Conservation (phyloP, 2,329 filamentous ascomycete species). For the Ophiostoma australiae region DNA sequence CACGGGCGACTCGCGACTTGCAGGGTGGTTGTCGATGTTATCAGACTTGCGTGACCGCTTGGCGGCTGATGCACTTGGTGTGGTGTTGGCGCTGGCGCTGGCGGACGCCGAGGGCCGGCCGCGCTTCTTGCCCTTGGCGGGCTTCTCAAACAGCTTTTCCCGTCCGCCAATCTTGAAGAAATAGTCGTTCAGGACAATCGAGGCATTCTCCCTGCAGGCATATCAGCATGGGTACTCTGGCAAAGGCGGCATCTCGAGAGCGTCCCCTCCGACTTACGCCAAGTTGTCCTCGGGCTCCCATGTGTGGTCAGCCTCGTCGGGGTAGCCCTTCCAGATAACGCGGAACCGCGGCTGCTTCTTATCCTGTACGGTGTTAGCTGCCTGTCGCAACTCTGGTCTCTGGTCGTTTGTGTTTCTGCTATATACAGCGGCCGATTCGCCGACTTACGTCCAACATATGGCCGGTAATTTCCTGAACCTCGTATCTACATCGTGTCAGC, state of each 20-base stretch:
- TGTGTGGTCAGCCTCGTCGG: constrained; percentile 63
- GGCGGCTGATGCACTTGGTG: constrained; percentile 19
- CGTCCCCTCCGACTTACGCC: constrained; percentile 37
- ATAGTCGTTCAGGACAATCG: constrained; percentile 61
- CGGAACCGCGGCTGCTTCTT: constrained; percentile 53
- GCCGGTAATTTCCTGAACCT: constrained; percentile 67
- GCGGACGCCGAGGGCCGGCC: constrained; percentile 41
- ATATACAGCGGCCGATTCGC: not conserved
- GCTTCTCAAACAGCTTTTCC: constrained; percentile 49
- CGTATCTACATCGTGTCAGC: constrained; percentile 48
- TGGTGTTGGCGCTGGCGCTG: constrained; percentile 30
- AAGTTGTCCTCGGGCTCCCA: constrained; percentile 77
- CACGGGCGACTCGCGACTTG: constrained; percentile 42
- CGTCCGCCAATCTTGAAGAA: constrained; percentile 59
- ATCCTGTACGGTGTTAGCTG: constrained; percentile 31
- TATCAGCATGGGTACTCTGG: not conserved
- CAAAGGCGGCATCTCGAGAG: not conserved
- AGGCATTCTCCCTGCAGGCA: constrained; percentile 48
- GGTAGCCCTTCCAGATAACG: constrained; percentile 78
- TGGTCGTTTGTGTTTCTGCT: not conserved
- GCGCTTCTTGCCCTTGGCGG: constrained; percentile 54
- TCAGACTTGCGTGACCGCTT: constrained; percentile 48
- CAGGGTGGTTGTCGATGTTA: constrained; percentile 48
- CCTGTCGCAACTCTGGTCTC: not conserved
- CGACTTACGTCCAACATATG: constrained; percentile 52